A percentile compares a stretch with the other conserved stretches of the same genome.
phyloP scores from a whole-genome alignment of 768 basidiomycete species.

The Phanerodontia chrysosporium region DNA sequence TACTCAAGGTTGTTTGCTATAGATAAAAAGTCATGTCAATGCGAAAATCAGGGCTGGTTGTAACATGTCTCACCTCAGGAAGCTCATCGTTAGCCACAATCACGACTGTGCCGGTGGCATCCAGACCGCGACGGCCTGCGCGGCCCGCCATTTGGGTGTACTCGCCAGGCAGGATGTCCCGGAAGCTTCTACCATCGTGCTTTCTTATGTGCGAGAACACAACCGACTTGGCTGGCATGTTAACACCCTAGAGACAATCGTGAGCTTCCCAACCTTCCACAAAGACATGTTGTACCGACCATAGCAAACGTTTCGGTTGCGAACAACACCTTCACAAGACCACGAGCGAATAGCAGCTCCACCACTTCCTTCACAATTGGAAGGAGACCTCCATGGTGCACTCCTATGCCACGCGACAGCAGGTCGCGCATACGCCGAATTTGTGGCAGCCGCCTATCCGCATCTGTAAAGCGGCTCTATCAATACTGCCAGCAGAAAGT shows the following conservation, averaged over 20 bases:
- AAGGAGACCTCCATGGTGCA: constrained; percentile 94
- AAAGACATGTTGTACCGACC: constrained; percentile 54
- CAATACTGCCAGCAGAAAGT: background rate
- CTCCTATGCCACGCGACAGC: constrained; percentile 89
- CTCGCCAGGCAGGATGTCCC: constrained; percentile 86
- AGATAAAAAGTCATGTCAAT: no score
- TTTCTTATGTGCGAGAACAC: constrained; percentile 95
- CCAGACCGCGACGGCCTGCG: constrained; percentile 92
- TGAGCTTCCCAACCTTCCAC: background rate
- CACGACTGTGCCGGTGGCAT: constrained; percentile 93
- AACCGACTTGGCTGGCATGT: constrained; percentile 98
- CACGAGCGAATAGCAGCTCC: constrained; percentile 92
- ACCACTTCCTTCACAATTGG: constrained; percentile 98
- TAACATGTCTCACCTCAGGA: constrained; percentile 62
- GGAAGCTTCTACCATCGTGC: constrained; percentile 90
- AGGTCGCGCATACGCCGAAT: constrained; percentile 87
- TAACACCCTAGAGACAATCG: constrained; percentile 72
- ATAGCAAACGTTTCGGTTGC: constrained; percentile 99
- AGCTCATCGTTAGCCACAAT: constrained; percentile 79
- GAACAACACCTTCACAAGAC: constrained; percentile 93
- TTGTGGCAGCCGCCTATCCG: constrained; percentile 91
- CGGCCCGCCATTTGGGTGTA: constrained; percentile 99
- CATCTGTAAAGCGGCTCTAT: constrained; percentile 44
- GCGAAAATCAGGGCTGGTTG: background rate
- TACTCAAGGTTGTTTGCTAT: constrained; percentile 69